Percentiles rank a stretch among this genome's conserved stretches.
phyloP scores from a whole-genome alignment of 2,329 filamentous ascomycete genomes.

The Cryphonectria parasitica region DNA sequence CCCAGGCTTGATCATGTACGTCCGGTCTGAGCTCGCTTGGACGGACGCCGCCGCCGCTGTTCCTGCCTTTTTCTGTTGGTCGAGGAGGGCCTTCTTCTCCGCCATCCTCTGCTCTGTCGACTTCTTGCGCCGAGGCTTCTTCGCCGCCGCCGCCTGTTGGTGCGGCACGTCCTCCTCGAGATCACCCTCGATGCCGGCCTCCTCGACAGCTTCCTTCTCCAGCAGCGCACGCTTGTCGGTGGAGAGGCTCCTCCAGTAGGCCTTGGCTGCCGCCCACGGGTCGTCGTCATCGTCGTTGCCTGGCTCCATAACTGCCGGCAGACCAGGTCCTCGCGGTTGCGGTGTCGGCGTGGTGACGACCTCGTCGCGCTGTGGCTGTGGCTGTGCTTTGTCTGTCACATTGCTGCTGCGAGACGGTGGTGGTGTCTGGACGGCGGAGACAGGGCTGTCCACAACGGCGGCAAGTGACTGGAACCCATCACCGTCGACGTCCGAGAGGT shows the following conservation, averaged over 20 bases:
- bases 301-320: background rate
- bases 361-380: background rate
- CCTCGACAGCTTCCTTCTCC: constrained; percentile 60
- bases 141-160: constrained; percentile 33
- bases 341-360: constrained; percentile 8
- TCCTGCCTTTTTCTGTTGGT: constrained; percentile 38
- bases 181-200: constrained; percentile 54
- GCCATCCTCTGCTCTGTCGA: constrained; percentile 46
- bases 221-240: constrained; percentile 65
- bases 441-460: constrained; percentile 68
- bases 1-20: constrained; percentile 39
- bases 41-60: background rate
- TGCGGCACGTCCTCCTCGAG: constrained; percentile 44
- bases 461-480: constrained; percentile 74
- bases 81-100: constrained; percentile 45
- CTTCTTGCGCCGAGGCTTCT: constrained; percentile 47
- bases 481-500: constrained; percentile 66
- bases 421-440: constrained; percentile 45
- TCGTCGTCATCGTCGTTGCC: constrained; percentile 38
- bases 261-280: constrained; percentile 71
- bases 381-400: constrained; percentile 2
- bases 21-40: constrained; percentile 29
- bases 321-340: background rate
- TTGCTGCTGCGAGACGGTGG: background rate
- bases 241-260: constrained; percentile 71